phyloP scores from a whole-genome alignment of 441 rosid genomes.

The Oxalis stricta region DNA sequence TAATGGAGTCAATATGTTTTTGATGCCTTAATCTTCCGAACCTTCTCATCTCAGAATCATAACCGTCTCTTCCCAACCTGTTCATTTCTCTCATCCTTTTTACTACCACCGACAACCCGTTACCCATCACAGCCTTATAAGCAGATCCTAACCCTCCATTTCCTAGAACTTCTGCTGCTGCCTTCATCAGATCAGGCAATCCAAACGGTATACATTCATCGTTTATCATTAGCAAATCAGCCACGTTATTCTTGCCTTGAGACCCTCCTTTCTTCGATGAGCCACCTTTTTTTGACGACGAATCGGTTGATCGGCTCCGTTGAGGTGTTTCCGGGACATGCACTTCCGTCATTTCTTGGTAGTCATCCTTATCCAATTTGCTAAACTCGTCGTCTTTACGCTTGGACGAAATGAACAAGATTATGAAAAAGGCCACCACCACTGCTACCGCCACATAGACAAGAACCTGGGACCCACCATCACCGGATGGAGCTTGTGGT shows the following conservation, averaged over 20 bases:
- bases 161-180: slow-evolving; percentile 82
- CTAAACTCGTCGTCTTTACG: slow-evolving; percentile 27
- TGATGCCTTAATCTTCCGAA: slow-evolving; percentile 43
- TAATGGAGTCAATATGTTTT: slow-evolving; percentile 56
- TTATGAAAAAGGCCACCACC: slow-evolving; percentile 16
- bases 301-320: slow-evolving; percentile 6
- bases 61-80: slow-evolving; percentile 33
- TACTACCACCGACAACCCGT: slow-evolving; percentile 65
- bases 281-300: slow-evolving; percentile 7
- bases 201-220: slow-evolving; percentile 62
- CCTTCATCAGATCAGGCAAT: slow-evolving; percentile 79
- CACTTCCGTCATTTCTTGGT: slow-evolving; percentile 21
- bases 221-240: slow-evolving; percentile 54
- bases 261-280: slow-evolving; percentile 21
- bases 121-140: slow-evolving; percentile 60
- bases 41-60: slow-evolving; percentile 52
- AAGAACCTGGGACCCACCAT: slow-evolving; percentile 2
- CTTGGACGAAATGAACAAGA: slow-evolving; percentile 6
- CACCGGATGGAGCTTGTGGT: not conserved
- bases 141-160: slow-evolving; percentile 82
- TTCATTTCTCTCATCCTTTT: slow-evolving; percentile 82
- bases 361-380: slow-evolving; percentile 29
- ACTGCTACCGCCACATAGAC: slow-evolving; percentile 11
- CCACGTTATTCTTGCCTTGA: slow-evolving; percentile 19
- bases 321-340: slow-evolving; percentile 17